phyloP scores from a whole-genome alignment of 495 filamentous ascomycete species.

The Bryoglossum gracile region DNA sequence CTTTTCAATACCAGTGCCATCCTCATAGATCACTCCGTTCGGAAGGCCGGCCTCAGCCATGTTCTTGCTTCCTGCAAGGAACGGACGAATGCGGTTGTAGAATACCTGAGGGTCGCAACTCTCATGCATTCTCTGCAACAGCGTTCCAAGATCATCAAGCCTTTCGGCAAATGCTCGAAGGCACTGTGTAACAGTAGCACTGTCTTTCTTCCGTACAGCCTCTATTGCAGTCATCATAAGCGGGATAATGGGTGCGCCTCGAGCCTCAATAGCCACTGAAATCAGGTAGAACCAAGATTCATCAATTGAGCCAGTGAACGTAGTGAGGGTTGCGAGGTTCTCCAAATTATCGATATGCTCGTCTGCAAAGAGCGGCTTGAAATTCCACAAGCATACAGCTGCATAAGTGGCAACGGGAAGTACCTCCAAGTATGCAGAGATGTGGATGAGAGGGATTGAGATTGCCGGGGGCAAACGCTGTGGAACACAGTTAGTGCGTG shows the following conservation, averaged over 20 bases:
- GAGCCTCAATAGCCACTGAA: conserved; percentile 91
- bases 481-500: conserved; percentile 18
- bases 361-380: conserved; percentile 74
- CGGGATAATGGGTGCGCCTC: conserved; percentile 80
- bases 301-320: conserved; percentile 92
- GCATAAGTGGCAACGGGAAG: conserved; percentile 95
- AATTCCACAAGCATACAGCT: conserved; percentile 91
- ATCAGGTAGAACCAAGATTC: conserved; percentile 98
- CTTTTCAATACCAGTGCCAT: conserved; percentile 53
- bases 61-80: conserved; percentile 92
- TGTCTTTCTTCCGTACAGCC: conserved; percentile 69
- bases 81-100: conserved; percentile 88
- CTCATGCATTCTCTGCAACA: conserved; percentile 84
- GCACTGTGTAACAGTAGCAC: conserved; percentile 60
- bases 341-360: conserved; percentile 74
- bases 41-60: conserved; percentile 91
- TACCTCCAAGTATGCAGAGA: conserved; percentile 76
- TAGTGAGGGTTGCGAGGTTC: conserved; percentile 77
- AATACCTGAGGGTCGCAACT: conserved; percentile 89
- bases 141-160: conserved; percentile 68
- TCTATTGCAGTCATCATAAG: conserved; percentile 81
- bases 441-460: conserved; percentile 70
- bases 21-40: conserved; percentile 78
- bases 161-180: conserved; percentile 74
- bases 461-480: conserved; percentile 80